phyloP scores from a whole-genome alignment of 2,329 filamentous ascomycete genomes.

The Colletotrichum spaethianum region DNA sequence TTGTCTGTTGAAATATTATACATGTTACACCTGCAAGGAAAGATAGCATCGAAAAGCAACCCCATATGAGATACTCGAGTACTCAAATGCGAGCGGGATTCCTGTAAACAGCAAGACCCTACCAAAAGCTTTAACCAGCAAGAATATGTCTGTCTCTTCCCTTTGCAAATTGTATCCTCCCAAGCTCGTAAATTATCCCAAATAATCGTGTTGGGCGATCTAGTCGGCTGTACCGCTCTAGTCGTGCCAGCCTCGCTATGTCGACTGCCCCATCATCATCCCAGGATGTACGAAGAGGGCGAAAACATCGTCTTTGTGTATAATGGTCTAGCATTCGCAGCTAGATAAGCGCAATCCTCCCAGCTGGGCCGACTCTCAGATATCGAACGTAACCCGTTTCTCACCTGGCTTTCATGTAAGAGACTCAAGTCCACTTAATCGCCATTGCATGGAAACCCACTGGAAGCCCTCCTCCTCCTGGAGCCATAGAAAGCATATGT shows the following conservation, averaged over 20 bases:
- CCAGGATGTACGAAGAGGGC: not conserved
- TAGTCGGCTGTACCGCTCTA: too few relatives aligned
- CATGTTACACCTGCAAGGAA: not conserved
- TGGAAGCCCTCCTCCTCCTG: conserved; percentile 37
- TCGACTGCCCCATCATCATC: too few relatives aligned
- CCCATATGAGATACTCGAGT: too few relatives aligned
- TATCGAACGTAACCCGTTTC: conserved; percentile 39
- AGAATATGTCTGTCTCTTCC: not conserved
- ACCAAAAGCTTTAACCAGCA: too few relatives aligned
- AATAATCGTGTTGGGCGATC: not conserved
- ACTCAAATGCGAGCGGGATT: too few relatives aligned
- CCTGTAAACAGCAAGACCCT: too few relatives aligned
- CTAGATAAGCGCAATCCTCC: not conserved
- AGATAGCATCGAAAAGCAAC: too few relatives aligned
- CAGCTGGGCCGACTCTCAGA: not conserved
- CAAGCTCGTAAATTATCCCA: too few relatives aligned
- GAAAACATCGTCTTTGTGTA: not conserved
- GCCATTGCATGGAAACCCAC: conserved; percentile 20
- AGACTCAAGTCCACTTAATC: not conserved
- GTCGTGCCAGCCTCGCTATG: too few relatives aligned
- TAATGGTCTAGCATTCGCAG: too few relatives aligned
- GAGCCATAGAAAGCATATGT: conserved; percentile 41
- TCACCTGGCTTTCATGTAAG: conserved; percentile 16
- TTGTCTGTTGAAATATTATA: not conserved
- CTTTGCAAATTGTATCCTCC: not conserved